Percentiles rank a stretch among this genome's conserved stretches.
Evolutionary conservation across 805 yeast genomes (phyloP).

Genomic region (Ogataea angusta): DNA sequence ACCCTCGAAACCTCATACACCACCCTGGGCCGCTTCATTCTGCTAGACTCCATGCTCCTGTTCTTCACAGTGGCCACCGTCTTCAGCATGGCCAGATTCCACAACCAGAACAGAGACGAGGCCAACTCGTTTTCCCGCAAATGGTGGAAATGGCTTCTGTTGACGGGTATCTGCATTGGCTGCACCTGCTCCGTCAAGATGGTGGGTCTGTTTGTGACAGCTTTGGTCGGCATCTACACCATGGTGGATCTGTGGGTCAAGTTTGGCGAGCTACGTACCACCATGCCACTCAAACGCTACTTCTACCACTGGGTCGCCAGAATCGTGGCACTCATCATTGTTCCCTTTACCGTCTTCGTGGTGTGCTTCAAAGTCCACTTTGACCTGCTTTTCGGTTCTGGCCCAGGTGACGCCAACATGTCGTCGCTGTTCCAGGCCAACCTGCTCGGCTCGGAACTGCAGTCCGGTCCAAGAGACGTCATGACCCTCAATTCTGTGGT

Average conservation of each 20-base stretch:
- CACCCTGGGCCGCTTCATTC: conserved; percentile 82
- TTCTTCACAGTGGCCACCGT: conserved; percentile 86
- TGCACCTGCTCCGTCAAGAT: conserved; percentile 90
- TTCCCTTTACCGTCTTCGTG: conserved; percentile 63
- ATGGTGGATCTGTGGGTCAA: conserved; percentile 85
- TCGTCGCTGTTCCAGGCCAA: conserved; percentile 89
- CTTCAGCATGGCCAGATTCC: conserved; percentile 68
- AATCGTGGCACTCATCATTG: conserved; percentile 54
- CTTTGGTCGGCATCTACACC: conserved; percentile 87
- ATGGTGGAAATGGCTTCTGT: conserved; percentile 93
- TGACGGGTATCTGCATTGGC: conserved; percentile 85
- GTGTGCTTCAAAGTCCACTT: conserved; percentile 73
- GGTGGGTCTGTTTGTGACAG: conserved; percentile 92
- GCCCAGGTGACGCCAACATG: conserved; percentile 89
- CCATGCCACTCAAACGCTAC: conserved; percentile 49
- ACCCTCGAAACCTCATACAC: conserved; percentile 78
- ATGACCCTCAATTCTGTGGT: conserved; percentile 56
- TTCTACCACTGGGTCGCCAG: conserved; percentile 65
- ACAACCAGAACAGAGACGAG: conserved; percentile 50
- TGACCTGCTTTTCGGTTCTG: conserved; percentile 66
- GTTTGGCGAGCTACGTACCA: conserved; percentile 61
- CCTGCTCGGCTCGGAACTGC: conserved; percentile 62
- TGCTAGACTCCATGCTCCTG: conserved; percentile 86
- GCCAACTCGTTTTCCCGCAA: conserved; percentile 53
- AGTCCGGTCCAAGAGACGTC: conserved; percentile 63